Conservation (phyloP, 768 basidiomycete genomes). For the Suillus decipiens region DNA sequence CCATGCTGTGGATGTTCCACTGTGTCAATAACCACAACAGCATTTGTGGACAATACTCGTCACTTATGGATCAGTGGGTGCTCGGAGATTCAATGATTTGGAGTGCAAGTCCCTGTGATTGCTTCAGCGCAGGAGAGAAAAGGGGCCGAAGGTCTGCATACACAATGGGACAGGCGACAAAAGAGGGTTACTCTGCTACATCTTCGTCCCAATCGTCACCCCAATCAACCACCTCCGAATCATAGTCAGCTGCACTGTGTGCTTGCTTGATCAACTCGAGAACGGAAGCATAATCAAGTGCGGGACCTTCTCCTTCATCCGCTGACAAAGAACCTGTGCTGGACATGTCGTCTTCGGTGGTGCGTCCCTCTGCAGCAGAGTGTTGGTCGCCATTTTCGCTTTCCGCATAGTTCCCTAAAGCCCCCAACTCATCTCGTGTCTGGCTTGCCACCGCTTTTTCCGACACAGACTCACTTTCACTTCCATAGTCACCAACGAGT, state of each 20-base stretch:
- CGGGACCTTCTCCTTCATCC: constrained; percentile 21
- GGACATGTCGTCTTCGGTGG: constrained; percentile 1
- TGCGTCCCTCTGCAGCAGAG: constrained; percentile 6
- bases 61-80: background rate
- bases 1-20: background rate
- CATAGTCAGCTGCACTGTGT: constrained; percentile 27
- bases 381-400: constrained; percentile 19
- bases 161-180: background rate
- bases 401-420: constrained; percentile 27
- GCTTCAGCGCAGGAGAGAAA: background rate
- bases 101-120: background rate
- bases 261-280: constrained; percentile 28
- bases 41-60: background rate
- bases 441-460: constrained; percentile 15
- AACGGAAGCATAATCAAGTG: constrained; percentile 20
- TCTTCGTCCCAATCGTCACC: constrained; percentile 31
- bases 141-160: background rate
- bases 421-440: constrained; percentile 19
- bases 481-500: constrained; percentile 64
- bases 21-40: background rate
- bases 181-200: constrained; percentile 7
- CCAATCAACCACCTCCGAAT: constrained; percentile 30
- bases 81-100: background rate
- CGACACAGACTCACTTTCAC: constrained; percentile 43
- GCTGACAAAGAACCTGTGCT: background rate